Evolutionary conservation across 768 basidiomycete genomes (phyloP).

Genomic region (Obba rivulosa): DNA sequence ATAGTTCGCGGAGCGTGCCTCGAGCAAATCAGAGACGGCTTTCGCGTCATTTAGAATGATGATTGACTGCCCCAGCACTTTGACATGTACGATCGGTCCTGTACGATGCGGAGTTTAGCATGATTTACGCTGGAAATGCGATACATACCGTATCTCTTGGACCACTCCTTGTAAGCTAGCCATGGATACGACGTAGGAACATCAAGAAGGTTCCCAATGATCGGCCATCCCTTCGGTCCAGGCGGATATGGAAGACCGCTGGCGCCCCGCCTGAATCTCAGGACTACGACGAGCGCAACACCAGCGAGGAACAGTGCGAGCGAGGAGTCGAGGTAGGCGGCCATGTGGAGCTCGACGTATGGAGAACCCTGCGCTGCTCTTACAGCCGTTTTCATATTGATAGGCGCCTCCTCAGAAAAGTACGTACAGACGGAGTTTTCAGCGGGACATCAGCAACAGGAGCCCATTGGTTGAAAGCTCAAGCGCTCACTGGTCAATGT

Average conservation of each 20-base stretch:
- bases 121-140: not conserved
- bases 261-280: too few relatives aligned
- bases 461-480: too few relatives aligned
- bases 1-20: conserved; percentile 14
- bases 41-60: conserved; percentile 8
- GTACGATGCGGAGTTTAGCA: not conserved
- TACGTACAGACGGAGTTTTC: too few relatives aligned
- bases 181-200: conserved; percentile 7
- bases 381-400: too few relatives aligned
- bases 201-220: conserved; percentile 20
- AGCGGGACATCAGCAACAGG: too few relatives aligned
- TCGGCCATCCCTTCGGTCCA: conserved; percentile 18
- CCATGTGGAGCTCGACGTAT: too few relatives aligned
- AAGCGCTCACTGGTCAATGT: too few relatives aligned
- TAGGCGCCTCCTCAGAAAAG: too few relatives aligned
- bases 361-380: too few relatives aligned
- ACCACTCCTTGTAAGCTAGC: not conserved
- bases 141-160: not conserved
- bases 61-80: conserved; percentile 5
- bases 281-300: too few relatives aligned
- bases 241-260: conserved; percentile 13
- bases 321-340: too few relatives aligned
- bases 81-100: conserved; percentile 14
- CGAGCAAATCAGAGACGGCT: conserved; percentile 9
- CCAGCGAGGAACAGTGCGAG: too few relatives aligned